A percentile compares a stretch with the other conserved stretches of the same genome.
Conservation (phyloP, 2,329 filamentous ascomycete species). For the Cladosporium sphaerospermum region DNA sequence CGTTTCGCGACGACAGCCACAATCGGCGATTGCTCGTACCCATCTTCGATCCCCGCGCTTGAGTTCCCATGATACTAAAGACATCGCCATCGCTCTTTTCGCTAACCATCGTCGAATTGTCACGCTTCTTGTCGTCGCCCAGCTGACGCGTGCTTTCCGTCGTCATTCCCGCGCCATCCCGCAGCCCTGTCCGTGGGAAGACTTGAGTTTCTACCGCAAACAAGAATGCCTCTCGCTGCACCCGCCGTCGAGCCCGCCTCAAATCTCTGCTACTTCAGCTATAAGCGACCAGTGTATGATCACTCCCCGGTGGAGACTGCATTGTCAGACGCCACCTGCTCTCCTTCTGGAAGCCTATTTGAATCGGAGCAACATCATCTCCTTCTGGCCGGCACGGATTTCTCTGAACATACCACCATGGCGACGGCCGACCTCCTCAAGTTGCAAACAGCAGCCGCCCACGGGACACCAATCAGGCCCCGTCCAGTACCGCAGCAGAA, state of each 20-base stretch:
- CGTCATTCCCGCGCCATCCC: no score
- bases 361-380: conserved; percentile 15
- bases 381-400: conserved; percentile 19
- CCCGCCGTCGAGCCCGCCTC: no score
- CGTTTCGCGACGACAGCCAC: background rate
- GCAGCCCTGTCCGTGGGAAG: no score
- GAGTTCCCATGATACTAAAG: no score
- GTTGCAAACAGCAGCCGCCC: conserved; percentile 28
- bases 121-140: no score
- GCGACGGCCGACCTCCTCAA: conserved; percentile 23
- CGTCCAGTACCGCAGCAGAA: conserved; percentile 27
- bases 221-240: no score
- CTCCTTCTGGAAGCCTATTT: background rate
- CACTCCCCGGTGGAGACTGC: conserved; percentile 18
- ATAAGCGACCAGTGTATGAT: conserved; percentile 11
- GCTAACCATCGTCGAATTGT: no score
- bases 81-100: no score
- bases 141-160: no score
- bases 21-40: background rate
- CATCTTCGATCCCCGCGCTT: no score
- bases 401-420: conserved; percentile 15
- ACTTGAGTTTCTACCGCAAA: no score
- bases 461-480: conserved; percentile 22
- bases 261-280: conserved; percentile 15
- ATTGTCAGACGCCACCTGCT: conserved; percentile 12